A percentile compares a stretch with the other conserved stretches of the same genome.
Evolutionary conservation across 345 rosid species (phyloP).

Genomic region (Mallotus nudiflorus): DNA sequence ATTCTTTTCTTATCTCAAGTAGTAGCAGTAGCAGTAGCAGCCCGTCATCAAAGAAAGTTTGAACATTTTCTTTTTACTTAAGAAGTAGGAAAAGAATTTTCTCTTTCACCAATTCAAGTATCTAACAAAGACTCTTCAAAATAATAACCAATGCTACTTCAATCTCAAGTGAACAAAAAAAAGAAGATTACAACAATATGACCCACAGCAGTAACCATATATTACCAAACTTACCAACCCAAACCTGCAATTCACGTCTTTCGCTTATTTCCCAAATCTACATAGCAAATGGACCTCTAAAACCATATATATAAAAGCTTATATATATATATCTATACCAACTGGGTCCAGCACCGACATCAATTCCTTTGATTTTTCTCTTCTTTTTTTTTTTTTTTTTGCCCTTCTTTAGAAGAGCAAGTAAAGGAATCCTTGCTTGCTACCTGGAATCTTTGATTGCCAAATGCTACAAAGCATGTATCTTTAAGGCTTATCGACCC

Average conservation of each 20-base stretch:
- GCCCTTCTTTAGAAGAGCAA: constrained; percentile 8
- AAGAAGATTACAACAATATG: constrained; percentile 36
- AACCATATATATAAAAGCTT: neutral
- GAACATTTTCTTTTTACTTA: neutral
- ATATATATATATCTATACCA: constrained; percentile 24
- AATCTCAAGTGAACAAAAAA: constrained; percentile 37
- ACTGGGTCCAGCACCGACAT: constrained; percentile 31
- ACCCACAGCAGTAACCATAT: constrained; percentile 25
- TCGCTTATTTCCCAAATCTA: constrained; percentile 45
- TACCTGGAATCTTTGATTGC: constrained; percentile 36
- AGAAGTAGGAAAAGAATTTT: constrained; percentile 18
- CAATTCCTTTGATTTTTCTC: constrained; percentile 19
- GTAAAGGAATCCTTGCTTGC: constrained; percentile 24
- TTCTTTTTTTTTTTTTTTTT: too few species aligned
- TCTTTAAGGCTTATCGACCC: constrained; percentile 54
- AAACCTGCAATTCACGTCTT: constrained; percentile 32
- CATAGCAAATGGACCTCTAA: constrained; percentile 31
- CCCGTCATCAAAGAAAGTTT: constrained; percentile 18
- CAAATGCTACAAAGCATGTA: constrained; percentile 16
- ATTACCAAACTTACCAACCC: constrained; percentile 42
- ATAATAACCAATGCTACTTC: constrained; percentile 35
- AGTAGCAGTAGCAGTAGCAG: too few species aligned
- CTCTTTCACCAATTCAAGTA: constrained; percentile 19
- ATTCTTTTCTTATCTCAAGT: neutral
- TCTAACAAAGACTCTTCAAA: constrained; percentile 23